A percentile compares a stretch with the other conserved stretches of the same genome.
Conservation (phyloP, 2,329 filamentous ascomycete species). For the Aureobasidium mangrovei region DNA sequence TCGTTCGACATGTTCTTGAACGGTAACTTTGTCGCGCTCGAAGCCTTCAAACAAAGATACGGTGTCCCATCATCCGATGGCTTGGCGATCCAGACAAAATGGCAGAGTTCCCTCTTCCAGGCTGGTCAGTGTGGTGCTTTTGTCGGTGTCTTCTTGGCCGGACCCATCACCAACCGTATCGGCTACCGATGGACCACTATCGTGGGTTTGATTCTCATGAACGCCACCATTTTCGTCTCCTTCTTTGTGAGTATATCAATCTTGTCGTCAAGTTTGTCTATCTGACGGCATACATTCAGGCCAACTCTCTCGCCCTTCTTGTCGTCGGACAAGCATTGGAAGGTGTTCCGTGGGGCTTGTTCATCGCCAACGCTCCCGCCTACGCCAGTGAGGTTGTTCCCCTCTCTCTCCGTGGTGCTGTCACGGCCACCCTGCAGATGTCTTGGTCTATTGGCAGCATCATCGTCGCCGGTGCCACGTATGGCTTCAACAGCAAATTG, state of each 20-base stretch:
- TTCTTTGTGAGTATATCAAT: slow-evolving; percentile 35
- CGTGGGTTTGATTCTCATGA: slow-evolving; percentile 46
- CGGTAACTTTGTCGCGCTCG: slow-evolving; percentile 48
- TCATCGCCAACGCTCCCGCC: slow-evolving; percentile 55
- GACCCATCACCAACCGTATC: slow-evolving; percentile 49
- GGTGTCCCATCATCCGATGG: slow-evolving; percentile 32
- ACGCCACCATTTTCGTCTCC: slow-evolving; percentile 51
- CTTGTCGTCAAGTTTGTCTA: neutral
- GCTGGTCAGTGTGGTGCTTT: slow-evolving; percentile 51
- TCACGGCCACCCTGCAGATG: slow-evolving; percentile 57
- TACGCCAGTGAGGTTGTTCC: slow-evolving; percentile 55
- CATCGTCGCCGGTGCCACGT: slow-evolving; percentile 50
- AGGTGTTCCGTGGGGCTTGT: slow-evolving; percentile 56
- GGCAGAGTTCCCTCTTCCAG: slow-evolving; percentile 52
- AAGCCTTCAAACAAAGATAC: slow-evolving; percentile 38
- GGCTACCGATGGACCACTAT: slow-evolving; percentile 54
- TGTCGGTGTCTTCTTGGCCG: slow-evolving; percentile 51
- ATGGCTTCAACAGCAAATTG: slow-evolving; percentile 38
- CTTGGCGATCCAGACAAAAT: slow-evolving; percentile 41
- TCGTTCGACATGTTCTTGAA: slow-evolving; percentile 55
- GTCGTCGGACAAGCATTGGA: slow-evolving; percentile 50
- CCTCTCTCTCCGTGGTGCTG: slow-evolving; percentile 48
- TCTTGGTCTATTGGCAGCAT: slow-evolving; percentile 56
- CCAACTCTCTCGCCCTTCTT: slow-evolving; percentile 37
- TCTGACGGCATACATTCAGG: neutral